Base-by-base conservation (phyloP, 179 eudicot species). In the Gypsophila paniculata region DNA sequence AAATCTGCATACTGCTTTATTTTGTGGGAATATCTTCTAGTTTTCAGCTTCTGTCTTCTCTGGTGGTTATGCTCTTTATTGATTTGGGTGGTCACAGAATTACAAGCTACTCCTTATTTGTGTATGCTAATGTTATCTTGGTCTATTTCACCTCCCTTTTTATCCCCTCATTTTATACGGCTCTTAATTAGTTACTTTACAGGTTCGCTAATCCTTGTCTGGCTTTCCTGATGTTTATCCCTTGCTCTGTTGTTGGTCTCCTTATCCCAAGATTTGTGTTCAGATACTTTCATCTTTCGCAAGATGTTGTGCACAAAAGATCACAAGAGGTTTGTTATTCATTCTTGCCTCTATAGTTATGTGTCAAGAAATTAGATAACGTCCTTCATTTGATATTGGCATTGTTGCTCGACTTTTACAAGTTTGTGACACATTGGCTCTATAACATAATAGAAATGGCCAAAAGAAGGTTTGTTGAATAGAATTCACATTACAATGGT, bases 141-240 rank as follows among this genome's bases (percentile, higher is more conserved):
- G n/a, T 34, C 57, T 72, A n/a, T 48, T 1, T 59, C 54, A 2
- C 11, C 25, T 49, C 32, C 15, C 11, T 18, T 66, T 72, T 18
- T 51, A 6, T 36, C 14, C 2, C 46, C 44, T 10, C 51, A n/a
- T 17, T 67, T 42, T 54, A 26, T 58, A 1, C 23, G 34, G 53
- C 72, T 62, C 59, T 70, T 72, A 59, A 61, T 60, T 66, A 55
- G 26, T 21, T 72, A 57, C 58, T 46, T 69, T 82, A 78, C 86
- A 95, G 99, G 99, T 95, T 86, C 79, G 91, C 93, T 77, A 86
- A 81, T 84, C 95, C 96, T 59, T 86, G 71, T 75, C 81, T 89
- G 87, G 97, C 97, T 38, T 95, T 81, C 77, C 73, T 92, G 84
- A 95, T 90, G 97, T 95, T 92, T 74, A 69, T 92, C 66, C 99